Evolutionary conservation across 2,329 filamentous ascomycete genomes (phyloP).

Genomic region (Dactylonectria estremocensis): DNA sequence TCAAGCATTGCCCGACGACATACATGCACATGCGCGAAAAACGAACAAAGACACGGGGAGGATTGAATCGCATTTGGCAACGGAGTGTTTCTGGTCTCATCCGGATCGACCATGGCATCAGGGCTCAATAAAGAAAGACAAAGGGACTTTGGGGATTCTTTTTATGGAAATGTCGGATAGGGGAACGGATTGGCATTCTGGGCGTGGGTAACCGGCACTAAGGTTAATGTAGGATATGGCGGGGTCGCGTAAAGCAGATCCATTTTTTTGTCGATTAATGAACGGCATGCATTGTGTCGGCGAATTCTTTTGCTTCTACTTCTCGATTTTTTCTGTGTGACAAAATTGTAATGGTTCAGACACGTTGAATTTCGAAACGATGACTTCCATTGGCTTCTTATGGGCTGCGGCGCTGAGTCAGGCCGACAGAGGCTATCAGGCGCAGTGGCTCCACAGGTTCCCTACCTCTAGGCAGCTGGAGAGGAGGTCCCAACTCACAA

Average conservation of each 20-base stretch:
- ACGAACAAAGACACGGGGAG: slow-evolving; percentile 17
- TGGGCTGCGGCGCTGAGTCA: slow-evolving; percentile 43
- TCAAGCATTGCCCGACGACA: slow-evolving; percentile 31
- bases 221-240: slow-evolving; percentile 48
- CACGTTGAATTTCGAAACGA: background rate
- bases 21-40: slow-evolving; percentile 30
- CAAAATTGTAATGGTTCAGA: background rate
- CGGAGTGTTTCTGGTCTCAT: slow-evolving; percentile 36
- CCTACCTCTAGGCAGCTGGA: slow-evolving; percentile 12
- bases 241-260: slow-evolving; percentile 35
- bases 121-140: slow-evolving; percentile 19
- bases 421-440: slow-evolving; percentile 33
- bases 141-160: slow-evolving; percentile 25
- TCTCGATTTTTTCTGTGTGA: background rate
- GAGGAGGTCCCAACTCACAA: slow-evolving; percentile 6
- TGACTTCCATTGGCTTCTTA: background rate
- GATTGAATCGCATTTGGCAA: slow-evolving; percentile 34
- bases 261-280: slow-evolving; percentile 33
- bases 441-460: slow-evolving; percentile 14
- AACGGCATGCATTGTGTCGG: slow-evolving; percentile 14
- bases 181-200: slow-evolving; percentile 37
- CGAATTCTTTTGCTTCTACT: background rate
- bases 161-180: slow-evolving; percentile 19
- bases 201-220: slow-evolving; percentile 40
- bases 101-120: slow-evolving; percentile 28